Evolutionary conservation across 1,284 basidiomycete species (phyloP).

Genomic region (Boletus sp.): DNA sequence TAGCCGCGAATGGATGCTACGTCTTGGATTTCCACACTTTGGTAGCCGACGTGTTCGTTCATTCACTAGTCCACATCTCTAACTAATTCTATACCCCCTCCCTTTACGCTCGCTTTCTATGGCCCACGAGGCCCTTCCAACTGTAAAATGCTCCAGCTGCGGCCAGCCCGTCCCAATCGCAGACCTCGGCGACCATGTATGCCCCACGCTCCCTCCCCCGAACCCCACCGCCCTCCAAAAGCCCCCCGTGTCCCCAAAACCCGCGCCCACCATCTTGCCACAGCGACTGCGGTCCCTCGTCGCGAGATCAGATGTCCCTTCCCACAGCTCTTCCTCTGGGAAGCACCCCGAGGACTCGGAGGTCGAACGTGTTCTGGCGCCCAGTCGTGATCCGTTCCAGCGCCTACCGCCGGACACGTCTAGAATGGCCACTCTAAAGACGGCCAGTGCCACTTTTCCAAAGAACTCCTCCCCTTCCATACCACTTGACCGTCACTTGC

Average conservation of each 20-base stretch:
- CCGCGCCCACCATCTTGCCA: conserved; percentile 33
- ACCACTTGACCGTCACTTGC: conserved; percentile 9
- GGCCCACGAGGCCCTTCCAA: conserved; percentile 66
- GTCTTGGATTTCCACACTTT: conserved; percentile 1
- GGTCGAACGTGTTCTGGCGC: conserved; percentile 7
- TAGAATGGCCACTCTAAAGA: conserved; percentile 2
- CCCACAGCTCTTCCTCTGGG: conserved; percentile 8
- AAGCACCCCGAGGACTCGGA: conserved; percentile 4
- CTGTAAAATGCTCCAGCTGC: conserved; percentile 81
- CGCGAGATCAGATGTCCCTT: conserved; percentile 18
- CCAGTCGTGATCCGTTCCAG: conserved; percentile 29
- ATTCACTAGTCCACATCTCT: conserved; percentile 13
- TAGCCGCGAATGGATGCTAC: no score
- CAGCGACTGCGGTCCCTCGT: conserved; percentile 37
- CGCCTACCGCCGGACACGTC: conserved; percentile 18
- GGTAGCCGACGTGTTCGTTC: neutral
- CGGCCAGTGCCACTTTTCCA: conserved; percentile 7
- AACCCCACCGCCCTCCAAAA: conserved; percentile 28
- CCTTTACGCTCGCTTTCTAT: conserved; percentile 30
- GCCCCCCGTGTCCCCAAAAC: conserved; percentile 34
- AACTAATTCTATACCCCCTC: conserved; percentile 27
- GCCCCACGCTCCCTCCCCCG: conserved; percentile 47
- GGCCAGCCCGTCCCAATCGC: conserved; percentile 61
- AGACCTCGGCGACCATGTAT: conserved; percentile 72
- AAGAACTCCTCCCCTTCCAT: conserved; percentile 1